Evolutionary conservation across 495 filamentous ascomycete genomes (phyloP).

Genomic region (Aspergillus diversus): DNA sequence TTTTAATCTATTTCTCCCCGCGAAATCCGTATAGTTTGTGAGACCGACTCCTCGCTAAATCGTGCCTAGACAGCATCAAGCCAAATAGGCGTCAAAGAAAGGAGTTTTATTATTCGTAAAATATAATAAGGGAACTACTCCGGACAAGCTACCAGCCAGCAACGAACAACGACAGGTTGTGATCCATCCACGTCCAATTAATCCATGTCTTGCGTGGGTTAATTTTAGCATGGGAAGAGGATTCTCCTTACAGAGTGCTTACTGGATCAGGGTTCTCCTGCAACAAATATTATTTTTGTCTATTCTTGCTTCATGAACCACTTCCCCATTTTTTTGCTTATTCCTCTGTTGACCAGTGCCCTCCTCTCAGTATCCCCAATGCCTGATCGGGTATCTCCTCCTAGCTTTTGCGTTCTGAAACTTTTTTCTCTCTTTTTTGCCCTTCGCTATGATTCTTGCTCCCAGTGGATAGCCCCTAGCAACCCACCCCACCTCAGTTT

Average conservation of each 20-base stretch:
- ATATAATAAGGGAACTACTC: neutral
- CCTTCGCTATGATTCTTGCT: neutral
- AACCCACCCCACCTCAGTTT: neutral
- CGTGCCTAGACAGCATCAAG: too few species aligned
- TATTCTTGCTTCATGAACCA: neutral
- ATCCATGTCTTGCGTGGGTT: neutral
- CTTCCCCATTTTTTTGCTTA: neutral
- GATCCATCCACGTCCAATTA: neutral
- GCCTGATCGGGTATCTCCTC: too few species aligned
- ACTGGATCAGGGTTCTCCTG: neutral
- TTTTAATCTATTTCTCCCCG: too few species aligned
- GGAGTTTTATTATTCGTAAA: neutral
- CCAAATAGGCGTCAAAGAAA: neutral
- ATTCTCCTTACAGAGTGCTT: neutral
- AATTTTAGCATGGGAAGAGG: neutral
- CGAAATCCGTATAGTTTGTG: too few species aligned
- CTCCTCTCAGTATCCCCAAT: neutral
- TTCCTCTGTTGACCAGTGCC: neutral
- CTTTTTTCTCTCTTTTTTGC: neutral
- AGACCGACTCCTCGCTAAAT: too few species aligned
- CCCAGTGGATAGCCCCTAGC: slow-evolving; percentile 4
- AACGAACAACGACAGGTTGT: neutral
- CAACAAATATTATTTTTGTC: neutral
- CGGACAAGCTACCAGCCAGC: neutral
- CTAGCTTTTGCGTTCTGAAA: too few species aligned